These are phyloP conservation scores for Trypanosoma congolense DNA, from an alignment of 208 protist species.

Conservation along the genomic window DNA sequence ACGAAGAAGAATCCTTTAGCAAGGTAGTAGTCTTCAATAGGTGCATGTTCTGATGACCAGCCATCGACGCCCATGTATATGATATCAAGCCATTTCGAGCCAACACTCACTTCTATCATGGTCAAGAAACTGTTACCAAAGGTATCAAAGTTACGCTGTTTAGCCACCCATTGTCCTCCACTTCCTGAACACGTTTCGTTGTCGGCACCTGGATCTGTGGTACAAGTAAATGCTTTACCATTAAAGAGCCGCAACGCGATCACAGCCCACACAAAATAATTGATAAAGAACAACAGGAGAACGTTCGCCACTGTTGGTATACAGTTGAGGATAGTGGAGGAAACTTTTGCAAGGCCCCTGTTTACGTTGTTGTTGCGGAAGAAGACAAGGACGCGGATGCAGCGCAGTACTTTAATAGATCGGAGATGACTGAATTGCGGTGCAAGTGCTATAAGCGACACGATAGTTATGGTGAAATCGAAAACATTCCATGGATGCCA, in stretches of 20 bases:
- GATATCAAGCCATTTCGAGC: slow-evolving; percentile 84
- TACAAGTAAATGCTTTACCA: slow-evolving; percentile 80
- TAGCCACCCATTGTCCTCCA: slow-evolving; percentile 31
- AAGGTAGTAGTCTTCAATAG: slow-evolving; percentile 48
- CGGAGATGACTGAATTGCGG: slow-evolving; percentile 36
- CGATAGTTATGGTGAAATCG: slow-evolving; percentile 83
- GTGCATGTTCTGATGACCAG: slow-evolving; percentile 39
- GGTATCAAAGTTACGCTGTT: slow-evolving; percentile 85
- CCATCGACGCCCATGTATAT: slow-evolving; percentile 83
- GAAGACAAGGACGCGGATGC: slow-evolving; percentile 76
- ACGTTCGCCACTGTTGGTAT: slow-evolving; percentile 82
- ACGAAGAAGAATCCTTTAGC: slow-evolving; percentile 86
- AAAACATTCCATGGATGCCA: slow-evolving; percentile 88
- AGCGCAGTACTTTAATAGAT: slow-evolving; percentile 81
- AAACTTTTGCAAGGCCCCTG: slow-evolving; percentile 53
- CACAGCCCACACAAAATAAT: slow-evolving; percentile 91
- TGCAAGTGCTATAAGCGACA: slow-evolving; percentile 72
- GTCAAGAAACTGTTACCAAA: slow-evolving; percentile 84
- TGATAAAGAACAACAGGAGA: slow-evolving; percentile 79
- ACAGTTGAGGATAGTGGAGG: slow-evolving; percentile 65
- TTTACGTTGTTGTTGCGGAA: slow-evolving; percentile 59
- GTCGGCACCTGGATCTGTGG: slow-evolving; percentile 33
- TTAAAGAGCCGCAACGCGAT: slow-evolving; percentile 89
- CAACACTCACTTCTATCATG: slow-evolving; percentile 87
- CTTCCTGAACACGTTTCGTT: slow-evolving; percentile 32